Evolutionary conservation across 1,139 yeast genomes (phyloP).

Genomic region (Sugiyamaella grinbergsii): DNA sequence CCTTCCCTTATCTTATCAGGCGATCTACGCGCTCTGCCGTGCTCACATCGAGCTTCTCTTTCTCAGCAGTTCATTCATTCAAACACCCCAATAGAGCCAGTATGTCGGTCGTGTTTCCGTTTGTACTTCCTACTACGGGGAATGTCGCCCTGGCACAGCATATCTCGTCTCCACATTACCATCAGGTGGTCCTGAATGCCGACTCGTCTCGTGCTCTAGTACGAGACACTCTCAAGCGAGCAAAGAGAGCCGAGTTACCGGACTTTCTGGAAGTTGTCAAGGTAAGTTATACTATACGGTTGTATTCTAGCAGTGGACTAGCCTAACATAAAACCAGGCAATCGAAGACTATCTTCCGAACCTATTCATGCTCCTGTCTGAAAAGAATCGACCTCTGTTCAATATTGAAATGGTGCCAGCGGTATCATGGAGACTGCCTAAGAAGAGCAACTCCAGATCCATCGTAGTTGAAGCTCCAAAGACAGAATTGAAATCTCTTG

Average conservation of each 20-base stretch:
- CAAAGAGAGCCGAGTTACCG: constrained; percentile 37
- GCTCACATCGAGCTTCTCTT: not conserved
- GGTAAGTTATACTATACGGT: too few species aligned
- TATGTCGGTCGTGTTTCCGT: constrained; percentile 35
- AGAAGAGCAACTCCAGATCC: constrained; percentile 28
- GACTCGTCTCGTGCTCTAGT: constrained; percentile 40
- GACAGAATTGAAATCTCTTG: constrained; percentile 34
- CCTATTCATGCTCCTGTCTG: constrained; percentile 28
- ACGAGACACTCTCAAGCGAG: constrained; percentile 38
- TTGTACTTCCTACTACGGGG: constrained; percentile 40
- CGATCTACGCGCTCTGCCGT: constrained; percentile 4
- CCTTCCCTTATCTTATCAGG: constrained; percentile 18
- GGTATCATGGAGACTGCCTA: constrained; percentile 39
- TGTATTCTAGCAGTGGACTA: too few species aligned
- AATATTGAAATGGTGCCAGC: constrained; percentile 9
- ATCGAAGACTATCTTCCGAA: constrained; percentile 40
- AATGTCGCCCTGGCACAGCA: constrained; percentile 32
- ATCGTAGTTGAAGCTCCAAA: constrained; percentile 33
- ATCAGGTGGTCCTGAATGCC: constrained; percentile 36
- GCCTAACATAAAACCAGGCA: too few species aligned
- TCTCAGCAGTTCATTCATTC: not conserved
- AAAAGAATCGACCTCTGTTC: constrained; percentile 5
- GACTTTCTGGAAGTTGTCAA: constrained; percentile 38
- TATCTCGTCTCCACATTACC: constrained; percentile 32
- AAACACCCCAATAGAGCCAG: not conserved